These are phyloP conservation scores for Collybiopsis luxurians DNA, from an alignment of 768 basidiomycete genomes.

Conservation along the genomic window DNA sequence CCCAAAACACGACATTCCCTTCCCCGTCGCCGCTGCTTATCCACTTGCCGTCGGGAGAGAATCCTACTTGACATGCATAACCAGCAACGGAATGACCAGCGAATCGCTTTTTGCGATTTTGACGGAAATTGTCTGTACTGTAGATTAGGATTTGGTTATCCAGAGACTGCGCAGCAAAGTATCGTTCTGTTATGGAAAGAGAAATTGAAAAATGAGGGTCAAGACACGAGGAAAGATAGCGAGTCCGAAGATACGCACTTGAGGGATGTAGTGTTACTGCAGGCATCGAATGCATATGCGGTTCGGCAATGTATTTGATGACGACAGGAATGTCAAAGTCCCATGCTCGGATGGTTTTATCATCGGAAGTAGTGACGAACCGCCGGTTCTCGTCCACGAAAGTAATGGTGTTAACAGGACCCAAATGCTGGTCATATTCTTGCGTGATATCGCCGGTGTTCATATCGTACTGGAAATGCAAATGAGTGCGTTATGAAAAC, in stretches of 20 bases:
- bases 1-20: constrained; percentile 98
- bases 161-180: constrained; percentile 95
- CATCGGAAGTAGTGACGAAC: constrained; percentile 97
- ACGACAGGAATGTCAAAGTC: constrained; percentile 99
- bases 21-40: constrained; percentile 95
- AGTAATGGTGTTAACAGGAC: constrained; percentile 97
- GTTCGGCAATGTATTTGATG: constrained; percentile 99
- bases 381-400: constrained; percentile 98
- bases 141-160: constrained; percentile 99
- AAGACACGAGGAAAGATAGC: constrained; percentile 8
- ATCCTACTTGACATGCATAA: constrained; percentile 95
- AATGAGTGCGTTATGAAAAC: too few relatives aligned
- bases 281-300: constrained; percentile 99
- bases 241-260: constrained; percentile 54
- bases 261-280: constrained; percentile 95
- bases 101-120: constrained; percentile 98
- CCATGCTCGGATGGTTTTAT: constrained; percentile 99
- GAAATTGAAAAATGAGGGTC: constrained; percentile 8
- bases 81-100: constrained; percentile 97
- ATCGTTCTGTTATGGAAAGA: constrained; percentile 61
- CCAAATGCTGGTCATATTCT: constrained; percentile 98
- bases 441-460: constrained; percentile 94
- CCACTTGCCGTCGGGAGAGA: constrained; percentile 98
- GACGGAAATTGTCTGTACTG: constrained; percentile 96
- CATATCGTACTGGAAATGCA: constrained; percentile 82